Percentiles rank a stretch among this genome's conserved stretches.
Evolutionary conservation across 305 asterid species (phyloP).

Genomic region (Ilex paraguariensis): DNA sequence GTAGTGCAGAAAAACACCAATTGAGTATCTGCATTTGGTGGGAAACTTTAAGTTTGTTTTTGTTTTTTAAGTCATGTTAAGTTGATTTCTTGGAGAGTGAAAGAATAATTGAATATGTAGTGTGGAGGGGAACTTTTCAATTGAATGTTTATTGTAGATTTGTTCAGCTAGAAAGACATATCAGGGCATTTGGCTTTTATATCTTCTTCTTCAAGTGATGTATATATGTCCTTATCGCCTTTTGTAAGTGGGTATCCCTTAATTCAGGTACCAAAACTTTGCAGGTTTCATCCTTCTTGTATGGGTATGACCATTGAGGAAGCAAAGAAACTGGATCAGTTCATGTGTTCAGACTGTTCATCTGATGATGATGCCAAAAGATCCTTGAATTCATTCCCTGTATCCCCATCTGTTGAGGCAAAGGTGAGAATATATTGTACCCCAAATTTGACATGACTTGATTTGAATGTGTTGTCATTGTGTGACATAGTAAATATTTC

Average conservation of each 20-base stretch:
- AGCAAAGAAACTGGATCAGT: constrained; percentile 70
- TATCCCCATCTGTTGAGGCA: constrained; percentile 46
- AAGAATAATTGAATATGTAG: neutral
- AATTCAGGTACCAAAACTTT: neutral
- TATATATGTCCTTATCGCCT: neutral
- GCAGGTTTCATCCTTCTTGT: constrained; percentile 90
- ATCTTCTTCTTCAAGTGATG: neutral
- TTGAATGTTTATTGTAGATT: neutral
- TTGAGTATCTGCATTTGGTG: too few species aligned
- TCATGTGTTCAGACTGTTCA: constrained; percentile 74
- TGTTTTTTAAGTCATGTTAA: too few species aligned
- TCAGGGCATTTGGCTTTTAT: neutral
- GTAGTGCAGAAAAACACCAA: too few species aligned
- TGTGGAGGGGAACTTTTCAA: neutral
- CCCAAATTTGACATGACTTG: too few species aligned
- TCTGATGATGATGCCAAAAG: constrained; percentile 71
- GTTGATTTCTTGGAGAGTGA: too few species aligned
- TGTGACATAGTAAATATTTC: too few species aligned
- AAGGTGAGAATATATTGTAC: constrained; percentile 22
- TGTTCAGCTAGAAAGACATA: neutral
- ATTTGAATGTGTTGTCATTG: too few species aligned
- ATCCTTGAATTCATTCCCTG: constrained; percentile 59
- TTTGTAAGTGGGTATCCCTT: neutral
- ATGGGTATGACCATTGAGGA: constrained; percentile 85
- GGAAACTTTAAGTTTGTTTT: too few species aligned